Conservation (phyloP, 495 filamentous ascomycete genomes). For the Trichocladium uniseriatum region DNA sequence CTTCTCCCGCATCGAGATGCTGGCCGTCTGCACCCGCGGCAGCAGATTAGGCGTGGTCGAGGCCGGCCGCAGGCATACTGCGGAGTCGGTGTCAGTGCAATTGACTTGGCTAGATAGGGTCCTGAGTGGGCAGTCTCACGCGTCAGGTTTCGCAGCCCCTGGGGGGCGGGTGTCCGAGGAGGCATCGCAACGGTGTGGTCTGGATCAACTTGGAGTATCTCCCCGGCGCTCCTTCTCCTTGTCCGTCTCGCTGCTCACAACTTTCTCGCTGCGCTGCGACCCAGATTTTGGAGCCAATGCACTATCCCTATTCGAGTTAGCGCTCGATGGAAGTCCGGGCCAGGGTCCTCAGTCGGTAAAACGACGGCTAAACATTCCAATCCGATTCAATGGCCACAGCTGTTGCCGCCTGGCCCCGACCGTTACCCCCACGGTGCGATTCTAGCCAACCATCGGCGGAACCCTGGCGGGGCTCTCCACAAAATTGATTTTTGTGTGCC, state of each 20-base stretch:
- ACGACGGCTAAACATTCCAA: conserved; percentile 8
- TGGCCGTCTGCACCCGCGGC: conserved; percentile 43
- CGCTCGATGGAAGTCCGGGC: neutral
- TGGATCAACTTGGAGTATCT: conserved; percentile 9
- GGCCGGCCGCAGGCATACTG: conserved; percentile 43
- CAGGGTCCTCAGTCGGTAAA: conserved; percentile 2
- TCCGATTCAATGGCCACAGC: neutral
- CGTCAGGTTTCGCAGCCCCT: conserved; percentile 53
- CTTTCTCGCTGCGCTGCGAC: conserved; percentile 15
- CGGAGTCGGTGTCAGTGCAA: conserved; percentile 3
- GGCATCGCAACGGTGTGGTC: conserved; percentile 50
- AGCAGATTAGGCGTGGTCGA: conserved; percentile 28
- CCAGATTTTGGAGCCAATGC: conserved; percentile 25
- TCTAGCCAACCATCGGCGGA: conserved; percentile 13
- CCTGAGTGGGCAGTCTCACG: conserved; percentile 37
- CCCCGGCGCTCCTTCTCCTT: conserved; percentile 11
- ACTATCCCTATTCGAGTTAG: conserved; percentile 12
- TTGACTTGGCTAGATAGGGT: neutral
- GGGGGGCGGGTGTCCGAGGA: conserved; percentile 57
- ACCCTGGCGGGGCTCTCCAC: conserved; percentile 35
- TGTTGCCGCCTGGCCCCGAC: neutral
- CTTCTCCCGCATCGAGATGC: conserved; percentile 37
- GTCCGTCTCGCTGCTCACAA: conserved; percentile 11
- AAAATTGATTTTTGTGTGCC: conserved; percentile 31
- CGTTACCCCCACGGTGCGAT: neutral